These are phyloP conservation scores for Xylariaceae sp. DNA, from an alignment of 2,329 filamentous ascomycete species.

Conservation along the genomic window DNA sequence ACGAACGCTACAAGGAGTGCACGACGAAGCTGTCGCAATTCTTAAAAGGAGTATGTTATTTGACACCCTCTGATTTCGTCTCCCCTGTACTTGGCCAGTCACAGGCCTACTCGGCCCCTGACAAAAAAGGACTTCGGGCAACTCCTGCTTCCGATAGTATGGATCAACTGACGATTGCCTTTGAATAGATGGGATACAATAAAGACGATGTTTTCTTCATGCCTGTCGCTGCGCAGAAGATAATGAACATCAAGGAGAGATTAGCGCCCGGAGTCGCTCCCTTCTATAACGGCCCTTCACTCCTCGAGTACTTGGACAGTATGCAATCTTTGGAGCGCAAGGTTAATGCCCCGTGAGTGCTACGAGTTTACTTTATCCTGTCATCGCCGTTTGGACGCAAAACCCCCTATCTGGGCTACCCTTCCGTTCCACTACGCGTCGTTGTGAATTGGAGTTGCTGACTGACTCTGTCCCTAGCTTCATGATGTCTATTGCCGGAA, in stretches of 20 bases:
- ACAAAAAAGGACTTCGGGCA: neutral
- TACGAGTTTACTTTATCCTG: neutral
- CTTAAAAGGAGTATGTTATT: constrained; percentile 58
- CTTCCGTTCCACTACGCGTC: neutral
- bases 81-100: neutral
- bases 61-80: neutral
- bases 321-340: constrained; percentile 94
- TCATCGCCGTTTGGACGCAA: neutral
- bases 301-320: constrained; percentile 90
- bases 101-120: neutral
- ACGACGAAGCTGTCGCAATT: constrained; percentile 81
- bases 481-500: constrained; percentile 97
- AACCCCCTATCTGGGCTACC: neutral
- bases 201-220: constrained; percentile 94
- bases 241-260: constrained; percentile 80
- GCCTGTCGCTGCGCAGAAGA: constrained; percentile 88
- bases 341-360: constrained; percentile 67
- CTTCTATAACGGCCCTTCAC: constrained; percentile 84
- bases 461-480: constrained; percentile 43
- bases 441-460: neutral
- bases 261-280: constrained; percentile 69
- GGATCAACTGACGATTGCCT: neutral
- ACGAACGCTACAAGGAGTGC: constrained; percentile 90
- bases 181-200: constrained; percentile 69
- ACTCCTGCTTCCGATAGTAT: neutral